A percentile compares a stretch with the other conserved stretches of the same genome.
These are phyloP conservation scores for Neoboletus subvelutipes DNA, from an alignment of 768 basidiomycete species.

Conservation along the genomic window DNA sequence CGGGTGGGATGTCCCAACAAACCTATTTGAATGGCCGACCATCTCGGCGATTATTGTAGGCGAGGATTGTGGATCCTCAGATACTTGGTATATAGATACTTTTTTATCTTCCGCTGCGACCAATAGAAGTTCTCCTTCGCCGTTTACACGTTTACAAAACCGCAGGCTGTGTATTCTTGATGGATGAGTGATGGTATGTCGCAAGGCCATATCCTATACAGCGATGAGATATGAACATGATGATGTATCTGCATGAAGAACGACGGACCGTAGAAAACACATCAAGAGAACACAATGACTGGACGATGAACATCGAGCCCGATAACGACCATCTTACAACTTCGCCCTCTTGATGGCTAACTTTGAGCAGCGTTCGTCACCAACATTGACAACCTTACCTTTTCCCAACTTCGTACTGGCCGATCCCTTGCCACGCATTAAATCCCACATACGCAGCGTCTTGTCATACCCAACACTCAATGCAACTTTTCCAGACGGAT, in stretches of 20 bases:
- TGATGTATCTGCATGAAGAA: background rate
- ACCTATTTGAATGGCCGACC: slow-evolving; percentile 88
- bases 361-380: background rate
- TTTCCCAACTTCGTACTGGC: slow-evolving; percentile 88
- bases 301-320: slow-evolving; percentile 79
- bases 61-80: slow-evolving; percentile 39
- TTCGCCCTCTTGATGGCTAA: slow-evolving; percentile 69
- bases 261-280: slow-evolving; percentile 71
- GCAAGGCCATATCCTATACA: slow-evolving; percentile 70
- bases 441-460: slow-evolving; percentile 96
- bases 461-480: slow-evolving; percentile 89
- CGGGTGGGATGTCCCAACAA: background rate
- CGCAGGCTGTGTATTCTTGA: slow-evolving; percentile 83
- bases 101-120: slow-evolving; percentile 91
- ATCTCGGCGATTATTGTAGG: slow-evolving; percentile 70
- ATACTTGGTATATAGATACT: slow-evolving; percentile 71
- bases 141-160: slow-evolving; percentile 64
- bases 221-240: background rate
- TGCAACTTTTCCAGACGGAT: slow-evolving; percentile 90
- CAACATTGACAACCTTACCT: slow-evolving; percentile 45
- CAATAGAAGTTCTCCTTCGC: slow-evolving; percentile 67
- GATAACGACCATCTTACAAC: slow-evolving; percentile 83
- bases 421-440: slow-evolving; percentile 90
- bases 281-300: slow-evolving; percentile 72
- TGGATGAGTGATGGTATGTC: slow-evolving; percentile 71